Evolutionary conservation across 163 green algal genomes (phyloP).

Genomic region (Scenedesmus sp.): DNA sequence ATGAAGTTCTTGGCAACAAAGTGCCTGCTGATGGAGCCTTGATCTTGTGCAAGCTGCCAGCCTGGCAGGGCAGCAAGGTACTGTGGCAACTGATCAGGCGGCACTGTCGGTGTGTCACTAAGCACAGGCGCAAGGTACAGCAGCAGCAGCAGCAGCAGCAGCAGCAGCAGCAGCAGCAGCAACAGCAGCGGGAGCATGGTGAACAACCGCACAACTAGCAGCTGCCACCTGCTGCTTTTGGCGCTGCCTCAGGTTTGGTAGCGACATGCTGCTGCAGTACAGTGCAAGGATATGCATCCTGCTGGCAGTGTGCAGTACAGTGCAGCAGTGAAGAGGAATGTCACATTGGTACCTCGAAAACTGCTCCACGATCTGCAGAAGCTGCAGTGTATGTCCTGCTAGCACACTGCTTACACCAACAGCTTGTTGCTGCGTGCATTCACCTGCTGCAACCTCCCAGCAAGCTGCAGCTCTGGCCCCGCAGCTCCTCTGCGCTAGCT

Average conservation of each 20-base stretch:
- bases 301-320: background rate
- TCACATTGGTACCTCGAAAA: background rate
- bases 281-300: background rate
- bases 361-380: background rate
- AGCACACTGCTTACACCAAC: background rate
- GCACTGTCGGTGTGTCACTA: constrained; percentile 72
- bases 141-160: background rate
- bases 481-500: constrained; percentile 6
- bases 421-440: background rate
- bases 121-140: background rate
- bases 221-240: background rate
- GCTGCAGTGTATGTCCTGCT: background rate
- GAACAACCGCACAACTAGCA: too few species aligned
- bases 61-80: constrained; percentile 70
- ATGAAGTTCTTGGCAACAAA: constrained; percentile 85
- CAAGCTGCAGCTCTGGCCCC: constrained; percentile 16
- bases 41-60: constrained; percentile 68
- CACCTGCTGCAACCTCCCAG: constrained; percentile 45
- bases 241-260: background rate
- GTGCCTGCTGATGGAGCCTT: constrained; percentile 57
- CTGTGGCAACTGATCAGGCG: constrained; percentile 59
- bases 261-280: background rate
- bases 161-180: background rate
- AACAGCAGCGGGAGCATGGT: too few species aligned
- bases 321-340: background rate